Evolutionary conservation across 2,329 filamentous ascomycete genomes (phyloP).

Genomic region (Colletotrichum cereale): DNA sequence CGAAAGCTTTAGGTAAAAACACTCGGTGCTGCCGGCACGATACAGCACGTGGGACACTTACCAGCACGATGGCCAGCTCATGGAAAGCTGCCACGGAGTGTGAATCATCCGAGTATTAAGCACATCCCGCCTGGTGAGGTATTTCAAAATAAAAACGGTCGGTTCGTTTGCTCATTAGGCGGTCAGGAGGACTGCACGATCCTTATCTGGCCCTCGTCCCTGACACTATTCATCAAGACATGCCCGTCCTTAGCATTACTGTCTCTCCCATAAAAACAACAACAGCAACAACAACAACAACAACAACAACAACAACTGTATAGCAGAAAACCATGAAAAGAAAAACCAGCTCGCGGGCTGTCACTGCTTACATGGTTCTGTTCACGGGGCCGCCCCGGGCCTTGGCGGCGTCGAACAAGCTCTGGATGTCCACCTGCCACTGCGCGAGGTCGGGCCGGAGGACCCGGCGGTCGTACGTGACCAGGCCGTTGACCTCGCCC

Average conservation of each 20-base stretch:
- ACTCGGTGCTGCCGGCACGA: background rate
- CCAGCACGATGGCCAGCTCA: background rate
- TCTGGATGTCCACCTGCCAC: conserved; percentile 72
- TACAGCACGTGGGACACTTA: background rate
- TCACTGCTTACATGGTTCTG: conserved; percentile 32
- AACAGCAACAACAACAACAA: no score
- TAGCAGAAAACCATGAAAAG: background rate
- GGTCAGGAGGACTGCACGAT: conserved; percentile 20
- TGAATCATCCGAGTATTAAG: no score
- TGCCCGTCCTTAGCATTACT: conserved; percentile 32
- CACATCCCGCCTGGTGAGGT: background rate
- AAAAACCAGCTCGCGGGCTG: background rate
- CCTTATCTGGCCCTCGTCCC: conserved; percentile 33
- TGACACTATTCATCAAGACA: conserved; percentile 29
- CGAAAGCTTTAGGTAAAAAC: background rate
- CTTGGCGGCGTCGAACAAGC: conserved; percentile 68
- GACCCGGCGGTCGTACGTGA: conserved; percentile 76
- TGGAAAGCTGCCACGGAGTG: no score
- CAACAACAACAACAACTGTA: background rate
- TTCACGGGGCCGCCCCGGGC: conserved; percentile 37
- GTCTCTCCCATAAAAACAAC: conserved; percentile 5
- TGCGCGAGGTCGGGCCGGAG: conserved; percentile 67
- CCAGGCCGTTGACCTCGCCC: conserved; percentile 78
- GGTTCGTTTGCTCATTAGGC: conserved; percentile 29
- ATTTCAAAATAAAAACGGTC: background rate